phyloP scores from a whole-genome alignment of 306 rosid genomes.

The Rosa rugosa region DNA sequence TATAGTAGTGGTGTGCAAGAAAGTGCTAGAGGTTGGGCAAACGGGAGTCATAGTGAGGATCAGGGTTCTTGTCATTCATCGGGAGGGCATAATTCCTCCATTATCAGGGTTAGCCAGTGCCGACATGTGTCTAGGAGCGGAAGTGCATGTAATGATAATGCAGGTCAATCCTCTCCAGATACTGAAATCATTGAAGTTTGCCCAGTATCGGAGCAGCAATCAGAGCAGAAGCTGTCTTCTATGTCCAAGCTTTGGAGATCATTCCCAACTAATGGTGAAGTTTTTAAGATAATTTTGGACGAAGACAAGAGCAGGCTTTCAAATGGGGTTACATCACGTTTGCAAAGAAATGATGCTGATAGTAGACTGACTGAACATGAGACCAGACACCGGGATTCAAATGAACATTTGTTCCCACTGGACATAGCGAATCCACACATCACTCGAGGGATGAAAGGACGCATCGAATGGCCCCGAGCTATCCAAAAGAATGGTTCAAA shows the following conservation, averaged over 20 bases:
- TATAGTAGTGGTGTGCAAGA: slow-evolving; percentile 8
- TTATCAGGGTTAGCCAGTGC: slow-evolving; percentile 13
- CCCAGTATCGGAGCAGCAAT: slow-evolving; percentile 13
- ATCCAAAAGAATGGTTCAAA: slow-evolving; percentile 34
- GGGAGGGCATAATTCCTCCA: slow-evolving; percentile 9
- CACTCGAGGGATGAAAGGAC: slow-evolving; percentile 59
- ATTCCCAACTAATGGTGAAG: slow-evolving; percentile 6
- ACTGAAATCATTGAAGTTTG: slow-evolving; percentile 17
- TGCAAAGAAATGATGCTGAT: slow-evolving; percentile 10
- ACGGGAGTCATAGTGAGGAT: slow-evolving; percentile 10
- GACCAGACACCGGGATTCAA: slow-evolving; percentile 20
- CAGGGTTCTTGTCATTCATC: slow-evolving; percentile 17
- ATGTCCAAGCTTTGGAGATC: slow-evolving; percentile 23
- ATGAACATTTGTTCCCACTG: slow-evolving; percentile 19
- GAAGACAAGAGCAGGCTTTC: slow-evolving; percentile 25
- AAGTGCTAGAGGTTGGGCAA: not conserved
- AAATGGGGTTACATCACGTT: slow-evolving; percentile 18
- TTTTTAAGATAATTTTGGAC: not conserved
- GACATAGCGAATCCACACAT: slow-evolving; percentile 58
- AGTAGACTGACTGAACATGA: slow-evolving; percentile 25
- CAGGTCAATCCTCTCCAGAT: slow-evolving; percentile 10
- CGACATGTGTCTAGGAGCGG: slow-evolving; percentile 10
- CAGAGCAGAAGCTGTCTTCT: slow-evolving; percentile 21
- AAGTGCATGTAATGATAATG: slow-evolving; percentile 11
- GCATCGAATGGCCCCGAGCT: slow-evolving; percentile 59